phyloP scores from a whole-genome alignment of 2,329 filamentous ascomycete genomes.

The Alternaria sp. region DNA sequence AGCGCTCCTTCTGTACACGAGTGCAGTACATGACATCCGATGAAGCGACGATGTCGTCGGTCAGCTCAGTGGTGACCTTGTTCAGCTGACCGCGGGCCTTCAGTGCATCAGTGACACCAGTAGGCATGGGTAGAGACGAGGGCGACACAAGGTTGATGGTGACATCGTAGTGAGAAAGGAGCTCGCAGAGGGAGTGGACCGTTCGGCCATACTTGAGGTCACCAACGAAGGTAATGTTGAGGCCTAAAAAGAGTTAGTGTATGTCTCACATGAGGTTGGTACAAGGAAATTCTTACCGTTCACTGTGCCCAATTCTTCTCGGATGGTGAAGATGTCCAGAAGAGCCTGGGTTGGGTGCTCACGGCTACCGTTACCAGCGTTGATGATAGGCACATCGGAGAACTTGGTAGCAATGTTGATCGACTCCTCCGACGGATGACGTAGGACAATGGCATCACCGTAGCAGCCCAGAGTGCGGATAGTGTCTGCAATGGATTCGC shows the following conservation, averaged over 20 bases:
- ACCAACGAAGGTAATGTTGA: slow-evolving; percentile 95
- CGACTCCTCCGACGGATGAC: slow-evolving; percentile 84
- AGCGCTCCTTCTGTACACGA: slow-evolving; percentile 94
- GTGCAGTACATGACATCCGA: slow-evolving; percentile 98
- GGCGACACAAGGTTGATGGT: slow-evolving; percentile 91
- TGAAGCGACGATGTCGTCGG: slow-evolving; percentile 82
- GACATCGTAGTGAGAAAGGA: slow-evolving; percentile 95
- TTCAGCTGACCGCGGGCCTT: slow-evolving; percentile 78
- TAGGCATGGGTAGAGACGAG: slow-evolving; percentile 77
- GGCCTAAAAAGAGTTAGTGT: slow-evolving; percentile 48
- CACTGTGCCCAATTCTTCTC: slow-evolving; percentile 94
- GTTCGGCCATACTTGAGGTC: slow-evolving; percentile 93
- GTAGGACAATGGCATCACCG: slow-evolving; percentile 92
- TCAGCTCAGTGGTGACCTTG: slow-evolving; percentile 78
- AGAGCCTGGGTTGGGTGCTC: slow-evolving; percentile 98
- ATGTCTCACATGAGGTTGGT: no score
- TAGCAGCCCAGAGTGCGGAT: slow-evolving; percentile 94
- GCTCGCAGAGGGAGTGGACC: slow-evolving; percentile 92
- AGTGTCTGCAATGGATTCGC: slow-evolving; percentile 91
- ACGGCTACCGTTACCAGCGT: slow-evolving; percentile 92
- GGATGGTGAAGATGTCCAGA: slow-evolving; percentile 97
- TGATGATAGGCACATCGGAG: slow-evolving; percentile 91
- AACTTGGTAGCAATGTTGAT: slow-evolving; percentile 85
- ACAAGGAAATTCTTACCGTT: slow-evolving; percentile 59
- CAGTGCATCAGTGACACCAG: slow-evolving; percentile 76